Evolutionary conservation across 257 asterid species (phyloP).

Genomic region (Plectranthus barbatus): DNA sequence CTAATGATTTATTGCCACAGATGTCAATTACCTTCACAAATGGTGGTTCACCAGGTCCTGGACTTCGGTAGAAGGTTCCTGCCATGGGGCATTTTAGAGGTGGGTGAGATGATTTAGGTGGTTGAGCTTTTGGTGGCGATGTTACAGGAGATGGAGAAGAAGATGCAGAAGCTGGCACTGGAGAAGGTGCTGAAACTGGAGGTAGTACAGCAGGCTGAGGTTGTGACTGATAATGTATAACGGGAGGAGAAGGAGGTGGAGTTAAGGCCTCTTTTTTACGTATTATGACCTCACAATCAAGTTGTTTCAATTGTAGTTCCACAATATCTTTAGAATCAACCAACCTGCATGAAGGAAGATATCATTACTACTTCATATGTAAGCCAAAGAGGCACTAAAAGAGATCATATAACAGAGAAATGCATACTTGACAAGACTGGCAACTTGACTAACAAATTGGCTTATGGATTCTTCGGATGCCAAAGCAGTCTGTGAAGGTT

Average conservation of each 20-base stretch:
- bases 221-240: constrained; percentile 43
- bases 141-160: constrained; percentile 34
- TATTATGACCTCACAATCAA: constrained; percentile 62
- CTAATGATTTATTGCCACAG: background rate
- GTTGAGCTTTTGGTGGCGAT: constrained; percentile 36
- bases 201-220: constrained; percentile 40
- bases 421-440: constrained; percentile 72
- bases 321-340: constrained; percentile 82
- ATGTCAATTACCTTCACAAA: constrained; percentile 60
- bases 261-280: constrained; percentile 85
- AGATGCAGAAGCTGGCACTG: constrained; percentile 33
- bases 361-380: constrained; percentile 4
- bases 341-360: constrained; percentile 45
- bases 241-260: constrained; percentile 57
- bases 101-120: constrained; percentile 60
- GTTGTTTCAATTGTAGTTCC: constrained; percentile 75
- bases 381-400: constrained; percentile 4
- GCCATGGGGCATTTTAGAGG: constrained; percentile 85
- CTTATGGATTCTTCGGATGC: constrained; percentile 64
- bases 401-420: constrained; percentile 13
- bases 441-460: constrained; percentile 65
- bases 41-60: constrained; percentile 81
- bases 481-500: constrained; percentile 28
- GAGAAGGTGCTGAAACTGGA: constrained; percentile 35
- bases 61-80: constrained; percentile 77